phyloP scores from a whole-genome alignment of 2,329 filamentous ascomycete genomes.

The Fusarium pilosicola region DNA sequence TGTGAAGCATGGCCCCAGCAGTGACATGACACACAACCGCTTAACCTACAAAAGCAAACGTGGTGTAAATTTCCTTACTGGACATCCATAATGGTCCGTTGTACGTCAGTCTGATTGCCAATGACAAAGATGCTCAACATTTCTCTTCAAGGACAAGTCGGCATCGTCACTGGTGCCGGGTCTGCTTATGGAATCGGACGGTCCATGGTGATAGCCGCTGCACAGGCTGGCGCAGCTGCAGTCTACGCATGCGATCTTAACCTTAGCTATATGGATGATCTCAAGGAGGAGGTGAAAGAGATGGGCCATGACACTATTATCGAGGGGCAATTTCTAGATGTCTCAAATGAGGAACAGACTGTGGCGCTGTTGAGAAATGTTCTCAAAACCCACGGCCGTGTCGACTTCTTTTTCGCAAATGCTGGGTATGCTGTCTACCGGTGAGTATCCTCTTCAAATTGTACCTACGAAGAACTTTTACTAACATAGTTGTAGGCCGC shows the following conservation, averaged over 20 bases:
- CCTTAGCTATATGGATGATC: slow-evolving; percentile 7
- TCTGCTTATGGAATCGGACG: slow-evolving; percentile 43
- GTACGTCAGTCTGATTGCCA: background rate
- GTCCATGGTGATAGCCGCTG: slow-evolving; percentile 35
- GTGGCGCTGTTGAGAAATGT: background rate
- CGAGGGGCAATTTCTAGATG: background rate
- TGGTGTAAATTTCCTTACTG: background rate
- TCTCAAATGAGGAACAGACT: background rate
- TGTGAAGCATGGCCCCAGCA: background rate
- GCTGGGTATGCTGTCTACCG: slow-evolving; percentile 23
- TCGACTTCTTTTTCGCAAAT: slow-evolving; percentile 40
- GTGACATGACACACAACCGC: background rate
- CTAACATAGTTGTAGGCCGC: background rate
- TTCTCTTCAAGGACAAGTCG: slow-evolving; percentile 23
- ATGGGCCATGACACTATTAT: background rate
- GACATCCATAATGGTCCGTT: background rate
- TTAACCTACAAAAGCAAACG: background rate
- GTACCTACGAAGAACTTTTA: accelerated
- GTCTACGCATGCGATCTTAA: slow-evolving; percentile 35
- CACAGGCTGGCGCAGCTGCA: slow-evolving; percentile 25
- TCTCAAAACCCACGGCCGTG: slow-evolving; percentile 6
- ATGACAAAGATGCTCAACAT: background rate
- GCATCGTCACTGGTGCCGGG: slow-evolving; percentile 43
- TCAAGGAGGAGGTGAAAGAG: slow-evolving; percentile 1
- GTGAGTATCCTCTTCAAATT: background rate